Evolutionary conservation across 495 filamentous ascomycete genomes (phyloP).

Genomic region (Chaetomium fimeti): DNA sequence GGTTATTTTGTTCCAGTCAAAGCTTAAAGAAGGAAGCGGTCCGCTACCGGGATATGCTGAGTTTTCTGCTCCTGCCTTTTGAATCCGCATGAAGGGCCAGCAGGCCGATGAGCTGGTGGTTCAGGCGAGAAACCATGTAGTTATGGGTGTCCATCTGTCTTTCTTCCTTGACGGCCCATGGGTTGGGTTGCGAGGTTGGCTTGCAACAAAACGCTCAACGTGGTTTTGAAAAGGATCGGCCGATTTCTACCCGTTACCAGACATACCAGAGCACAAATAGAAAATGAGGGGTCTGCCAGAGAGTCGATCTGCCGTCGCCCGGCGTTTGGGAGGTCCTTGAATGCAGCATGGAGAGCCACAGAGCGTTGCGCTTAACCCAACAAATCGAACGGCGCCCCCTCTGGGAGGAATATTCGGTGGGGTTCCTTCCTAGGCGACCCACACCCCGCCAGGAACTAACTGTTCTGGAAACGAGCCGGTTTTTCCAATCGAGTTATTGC

Average conservation of each 20-base stretch:
- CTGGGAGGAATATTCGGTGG: conserved; percentile 11
- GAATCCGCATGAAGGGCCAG: background rate
- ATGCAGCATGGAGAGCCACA: background rate
- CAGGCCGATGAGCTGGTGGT: no score
- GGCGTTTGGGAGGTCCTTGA: background rate
- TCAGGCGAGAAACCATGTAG: conserved; percentile 1
- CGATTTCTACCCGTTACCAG: background rate
- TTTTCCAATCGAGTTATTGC: conserved; percentile 19
- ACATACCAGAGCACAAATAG: background rate
- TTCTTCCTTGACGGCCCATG: background rate
- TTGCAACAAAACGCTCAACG: background rate
- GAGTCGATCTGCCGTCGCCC: conserved; percentile 1
- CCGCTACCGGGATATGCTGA: background rate
- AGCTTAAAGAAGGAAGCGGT: background rate
- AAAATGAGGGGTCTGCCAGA: conserved; percentile 3
- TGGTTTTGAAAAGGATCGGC: background rate
- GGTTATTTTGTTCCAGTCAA: background rate
- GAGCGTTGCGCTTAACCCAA: conserved; percentile 9
- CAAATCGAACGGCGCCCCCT: background rate
- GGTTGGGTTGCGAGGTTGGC: no score
- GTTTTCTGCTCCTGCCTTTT: background rate
- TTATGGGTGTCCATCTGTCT: no score
- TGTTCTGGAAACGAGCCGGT: conserved; percentile 32
- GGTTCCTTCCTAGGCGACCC: conserved; percentile 6
- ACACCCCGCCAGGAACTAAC: conserved; percentile 21